Conservation (phyloP, 2,329 filamentous ascomycete species). For the Ampelomyces quisqualis region DNA sequence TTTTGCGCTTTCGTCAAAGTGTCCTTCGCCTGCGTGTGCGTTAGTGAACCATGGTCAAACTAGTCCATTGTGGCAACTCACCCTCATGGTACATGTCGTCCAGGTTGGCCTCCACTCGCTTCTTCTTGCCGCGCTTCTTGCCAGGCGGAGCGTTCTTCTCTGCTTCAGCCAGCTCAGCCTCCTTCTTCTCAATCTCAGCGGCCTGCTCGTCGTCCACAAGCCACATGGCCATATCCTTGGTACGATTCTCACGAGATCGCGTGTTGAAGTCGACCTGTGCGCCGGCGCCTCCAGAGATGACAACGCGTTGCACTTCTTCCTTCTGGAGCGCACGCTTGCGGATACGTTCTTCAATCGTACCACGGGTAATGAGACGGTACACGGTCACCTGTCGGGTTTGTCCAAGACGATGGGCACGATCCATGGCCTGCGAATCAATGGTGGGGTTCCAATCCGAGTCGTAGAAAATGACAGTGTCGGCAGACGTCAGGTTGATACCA, state of each 20-base stretch:
- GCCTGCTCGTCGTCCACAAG: constrained; percentile 96
- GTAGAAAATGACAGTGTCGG: constrained; percentile 99
- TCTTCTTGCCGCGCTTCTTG: constrained; percentile 62
- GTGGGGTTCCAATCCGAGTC: constrained; percentile 99
- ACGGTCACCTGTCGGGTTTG: constrained; percentile 96
- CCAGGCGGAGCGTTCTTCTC: constrained; percentile 53
- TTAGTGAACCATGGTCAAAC: constrained; percentile 24
- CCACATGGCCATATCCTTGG: constrained; percentile 99
- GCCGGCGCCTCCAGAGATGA: constrained; percentile 82
- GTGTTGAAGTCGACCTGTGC: constrained; percentile 96
- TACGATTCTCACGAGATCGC: constrained; percentile 83
- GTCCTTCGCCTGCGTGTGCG: constrained; percentile 72
- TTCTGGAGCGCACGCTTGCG: constrained; percentile 96
- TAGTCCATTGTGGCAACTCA: constrained; percentile 53
- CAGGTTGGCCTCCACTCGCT: constrained; percentile 64
- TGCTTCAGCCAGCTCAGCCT: constrained; percentile 75
- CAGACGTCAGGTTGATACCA: constrained; percentile 94
- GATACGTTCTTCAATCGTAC: constrained; percentile 97
- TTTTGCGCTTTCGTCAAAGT: constrained; percentile 89
- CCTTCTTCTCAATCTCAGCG: constrained; percentile 87
- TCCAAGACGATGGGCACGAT: constrained; percentile 94
- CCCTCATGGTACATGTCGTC: constrained; percentile 99
- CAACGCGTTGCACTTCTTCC: constrained; percentile 96
- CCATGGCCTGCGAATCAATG: constrained; percentile 98
- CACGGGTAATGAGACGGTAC: constrained; percentile 93